A percentile compares a stretch with the other conserved stretches of the same genome.
Conservation (phyloP, 345 rosid species). For the Balakata baccata region DNA sequence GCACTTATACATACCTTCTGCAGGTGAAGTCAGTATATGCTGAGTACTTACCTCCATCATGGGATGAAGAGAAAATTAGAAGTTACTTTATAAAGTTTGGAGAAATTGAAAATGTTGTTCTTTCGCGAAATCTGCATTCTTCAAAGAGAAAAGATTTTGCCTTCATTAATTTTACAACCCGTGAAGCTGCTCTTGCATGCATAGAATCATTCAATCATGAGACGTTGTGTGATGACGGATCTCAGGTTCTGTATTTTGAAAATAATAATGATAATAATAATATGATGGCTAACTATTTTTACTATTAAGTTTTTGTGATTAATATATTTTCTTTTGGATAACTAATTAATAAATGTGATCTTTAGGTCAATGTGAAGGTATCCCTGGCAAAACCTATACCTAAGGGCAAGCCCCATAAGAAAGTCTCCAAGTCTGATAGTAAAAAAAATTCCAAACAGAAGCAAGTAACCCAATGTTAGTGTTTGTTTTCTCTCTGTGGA, state of each 20-base stretch:
- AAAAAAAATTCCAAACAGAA: slow-evolving; percentile 17
- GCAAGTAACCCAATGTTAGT: slow-evolving; percentile 18
- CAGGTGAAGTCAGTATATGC: slow-evolving; percentile 37
- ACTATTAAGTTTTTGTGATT: neutral
- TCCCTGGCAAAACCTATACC: slow-evolving; percentile 35
- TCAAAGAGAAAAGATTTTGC: slow-evolving; percentile 38
- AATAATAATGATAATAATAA: too few relatives aligned
- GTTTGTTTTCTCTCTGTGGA: neutral
- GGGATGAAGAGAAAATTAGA: slow-evolving; percentile 33
- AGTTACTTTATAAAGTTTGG: slow-evolving; percentile 29
- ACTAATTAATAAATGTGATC: neutral
- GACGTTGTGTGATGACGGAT: slow-evolving; percentile 10
- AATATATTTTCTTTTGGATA: neutral
- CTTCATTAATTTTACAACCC: slow-evolving; percentile 26
- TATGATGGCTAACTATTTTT: neutral
- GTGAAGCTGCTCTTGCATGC: slow-evolving; percentile 32
- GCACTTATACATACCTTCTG: slow-evolving; percentile 5
- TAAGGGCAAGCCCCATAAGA: slow-evolving; percentile 20
- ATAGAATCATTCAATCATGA: slow-evolving; percentile 22
- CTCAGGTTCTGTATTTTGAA: slow-evolving; percentile 22
- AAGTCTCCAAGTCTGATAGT: slow-evolving; percentile 2
- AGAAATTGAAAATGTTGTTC: slow-evolving; percentile 36
- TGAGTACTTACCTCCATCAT: slow-evolving; percentile 31
- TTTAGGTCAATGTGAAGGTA: slow-evolving; percentile 32
- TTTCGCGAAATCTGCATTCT: slow-evolving; percentile 31